Percentiles rank a stretch among this genome's conserved stretches.
Conservation (phyloP, 2,329 filamentous ascomycete genomes). For the Aureobasidium sp. region DNA sequence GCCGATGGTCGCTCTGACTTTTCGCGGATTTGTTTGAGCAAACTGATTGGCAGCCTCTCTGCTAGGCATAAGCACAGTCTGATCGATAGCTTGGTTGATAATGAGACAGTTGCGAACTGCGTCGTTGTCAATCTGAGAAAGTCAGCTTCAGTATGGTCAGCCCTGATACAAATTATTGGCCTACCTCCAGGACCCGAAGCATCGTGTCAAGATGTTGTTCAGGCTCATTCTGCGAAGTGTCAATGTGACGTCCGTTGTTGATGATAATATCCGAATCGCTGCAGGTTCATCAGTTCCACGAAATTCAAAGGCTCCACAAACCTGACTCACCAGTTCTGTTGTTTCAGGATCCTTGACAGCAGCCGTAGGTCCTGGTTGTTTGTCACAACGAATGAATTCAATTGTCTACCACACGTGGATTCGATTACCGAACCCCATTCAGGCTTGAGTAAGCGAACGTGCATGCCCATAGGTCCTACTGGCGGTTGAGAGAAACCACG, state of each 20-base stretch:
- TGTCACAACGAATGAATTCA: conserved; percentile 75
- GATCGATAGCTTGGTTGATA: conserved; percentile 75
- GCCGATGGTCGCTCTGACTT: conserved; percentile 64
- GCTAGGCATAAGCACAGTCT: conserved; percentile 67
- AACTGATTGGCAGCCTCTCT: conserved; percentile 58
- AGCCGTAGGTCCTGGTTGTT: conserved; percentile 66
- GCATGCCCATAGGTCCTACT: conserved; percentile 72
- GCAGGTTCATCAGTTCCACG: background rate
- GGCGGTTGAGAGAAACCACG: conserved; percentile 60
- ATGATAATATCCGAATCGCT: conserved; percentile 35
- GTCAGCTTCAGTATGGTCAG: conserved; percentile 13
- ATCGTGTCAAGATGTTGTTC: conserved; percentile 66
- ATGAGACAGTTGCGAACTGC: conserved; percentile 73
- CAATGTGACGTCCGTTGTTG: conserved; percentile 45
- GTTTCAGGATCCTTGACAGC: conserved; percentile 57
- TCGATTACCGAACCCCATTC: conserved; percentile 82
- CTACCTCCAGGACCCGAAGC: conserved; percentile 60
- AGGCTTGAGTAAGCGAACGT: conserved; percentile 67
- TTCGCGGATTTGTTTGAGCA: conserved; percentile 60
- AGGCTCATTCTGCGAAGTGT: conserved; percentile 64
- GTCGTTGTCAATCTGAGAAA: conserved; percentile 61
- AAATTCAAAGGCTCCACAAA: no score
- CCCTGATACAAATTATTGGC: background rate
- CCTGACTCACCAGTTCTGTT: conserved; percentile 39
- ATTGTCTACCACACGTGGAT: conserved; percentile 56